Base-by-base conservation (phyloP, 805 yeast genomes). In the Kuraishia floccosa region DNA sequence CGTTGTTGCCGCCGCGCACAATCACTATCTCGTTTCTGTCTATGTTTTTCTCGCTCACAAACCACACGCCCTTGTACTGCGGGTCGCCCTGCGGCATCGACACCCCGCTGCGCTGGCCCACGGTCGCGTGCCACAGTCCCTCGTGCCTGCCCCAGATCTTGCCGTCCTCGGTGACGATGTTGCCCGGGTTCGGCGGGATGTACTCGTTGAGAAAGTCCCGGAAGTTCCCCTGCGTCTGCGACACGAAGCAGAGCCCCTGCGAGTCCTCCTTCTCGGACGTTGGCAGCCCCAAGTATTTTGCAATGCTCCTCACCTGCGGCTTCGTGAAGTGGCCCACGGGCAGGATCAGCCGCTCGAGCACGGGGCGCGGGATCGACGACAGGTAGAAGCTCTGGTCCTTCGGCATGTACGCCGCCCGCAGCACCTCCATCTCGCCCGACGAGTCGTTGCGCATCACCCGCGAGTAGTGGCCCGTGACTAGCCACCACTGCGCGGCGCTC, bases 361-460 rank as follows among this genome's bases (percentile, higher is more conserved):
- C 62, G 0, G 46, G 23, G 14, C 39, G 37, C 0, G 72, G 63
- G 5, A 89, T 68, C 28, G 78, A 80, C 6, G 94, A 78, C 12
- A 91, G 55, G 50, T 89, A 91, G 47, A 84, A 89, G 35, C 94
- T 82, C 53, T 91, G 98, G 52, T 91, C 98, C 46, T 91, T 91
- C 5, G 51, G 54, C 24, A 44, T 52, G 40, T 77, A 73, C 17
- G 47, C 54, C 0, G 84, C 79, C 32, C 86, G 56, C 25, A 79
- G 46, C 7, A 86, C 47, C 35, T 71, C 76, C 15, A 38, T 35
- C 16, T 62, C 53, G 1, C 52, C 53, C 1, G 57, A 39, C 3
- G 12, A n/a, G 3, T 41, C 15, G 31, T 57, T 50, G 18, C 43
- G 46, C 53, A 68, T 58, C 11, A 78, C 51, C 36, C 82, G 50